Evolutionary conservation across 805 yeast genomes (phyloP).

Genomic region (Ogataea methylovora): DNA sequence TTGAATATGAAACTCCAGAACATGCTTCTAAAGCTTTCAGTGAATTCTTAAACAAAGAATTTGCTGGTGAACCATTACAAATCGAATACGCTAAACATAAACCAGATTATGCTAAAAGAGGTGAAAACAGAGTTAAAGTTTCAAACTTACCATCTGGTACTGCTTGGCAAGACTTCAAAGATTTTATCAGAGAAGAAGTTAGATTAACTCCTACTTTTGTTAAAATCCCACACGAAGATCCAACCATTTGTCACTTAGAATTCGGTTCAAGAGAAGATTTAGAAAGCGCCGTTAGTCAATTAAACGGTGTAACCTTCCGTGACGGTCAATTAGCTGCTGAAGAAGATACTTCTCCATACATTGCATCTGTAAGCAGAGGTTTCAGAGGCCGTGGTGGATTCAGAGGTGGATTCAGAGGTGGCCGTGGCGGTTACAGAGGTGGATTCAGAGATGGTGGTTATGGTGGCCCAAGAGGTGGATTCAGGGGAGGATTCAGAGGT

Average conservation of each 20-base stretch:
- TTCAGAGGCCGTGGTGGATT: constrained; percentile 33
- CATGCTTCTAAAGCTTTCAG: constrained; percentile 44
- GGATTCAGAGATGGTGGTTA: constrained; percentile 21
- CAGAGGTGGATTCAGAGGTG: constrained; percentile 41
- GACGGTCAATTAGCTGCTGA: constrained; percentile 58
- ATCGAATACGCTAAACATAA: constrained; percentile 50
- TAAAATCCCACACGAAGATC: constrained; percentile 40
- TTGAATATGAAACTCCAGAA: constrained; percentile 68
- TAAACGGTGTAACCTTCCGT: constrained; percentile 69
- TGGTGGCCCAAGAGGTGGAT: constrained; percentile 25
- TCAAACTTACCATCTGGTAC: constrained; percentile 66
- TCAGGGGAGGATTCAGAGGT: constrained; percentile 34
- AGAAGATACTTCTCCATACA: constrained; percentile 62
- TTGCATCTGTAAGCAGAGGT: constrained; percentile 40
- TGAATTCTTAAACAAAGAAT: constrained; percentile 36
- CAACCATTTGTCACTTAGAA: constrained; percentile 43
- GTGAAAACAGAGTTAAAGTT: constrained; percentile 66
- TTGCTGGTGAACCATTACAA: constrained; percentile 42
- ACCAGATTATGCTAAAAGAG: constrained; percentile 49
- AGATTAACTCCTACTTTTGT: constrained; percentile 57
- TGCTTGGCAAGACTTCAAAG: constrained; percentile 87
- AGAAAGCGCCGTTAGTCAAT: constrained; percentile 62
- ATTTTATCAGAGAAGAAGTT: constrained; percentile 75
- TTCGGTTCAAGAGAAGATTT: constrained; percentile 65
- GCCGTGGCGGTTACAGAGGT: constrained; percentile 30